Base-by-base conservation (phyloP, 2,329 filamentous ascomycete genomes). In the Neonectria coccinea region DNA sequence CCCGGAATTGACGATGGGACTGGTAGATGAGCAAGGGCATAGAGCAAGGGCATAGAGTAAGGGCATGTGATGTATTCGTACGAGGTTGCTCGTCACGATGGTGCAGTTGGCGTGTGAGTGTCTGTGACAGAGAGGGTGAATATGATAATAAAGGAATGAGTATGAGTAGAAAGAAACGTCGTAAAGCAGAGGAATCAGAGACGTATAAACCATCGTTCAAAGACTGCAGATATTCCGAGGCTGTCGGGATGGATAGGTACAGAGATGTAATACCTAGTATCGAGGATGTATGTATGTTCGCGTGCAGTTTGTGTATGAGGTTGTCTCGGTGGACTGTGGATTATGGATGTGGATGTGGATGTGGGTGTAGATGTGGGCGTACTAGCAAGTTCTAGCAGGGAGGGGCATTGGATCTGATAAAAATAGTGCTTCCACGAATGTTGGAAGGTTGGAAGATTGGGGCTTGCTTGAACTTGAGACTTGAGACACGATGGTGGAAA, bases 401-500 rank as follows among this genome's bases (percentile, higher is more conserved):
- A 64, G 61, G 61, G 56, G 51, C 56, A 59, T 39, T 39, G 36
- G 36, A 39, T 64, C 61, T 64, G 55, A 63, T 63, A 58, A 63
- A 57, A 60, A 55, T 33, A 50, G 54, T 51, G 61, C 44, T 36
- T 64, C 56, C 51, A 55, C 36, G 56, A 56, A 20, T 9, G 39
- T 10, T 20, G n/a, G 39, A 20, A 42, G n/a, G n/a, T 8, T 20
- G 39, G 39, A 41, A 7, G 50, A 33, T 45, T 39, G n/a, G 20
- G n/a, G 42, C 41, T 45, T 22, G 22, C n/a, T n/a, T n/a, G 4
- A 3, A 4, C 22, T 39, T 39, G n/a, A 42, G n/a, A 42, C 41
- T 45, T 39, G 45, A 52, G 36, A 52, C 22, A 31, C 31, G n/a
- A 50, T 14, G 44, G 47, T 63, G 59, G 48, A 59, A 51, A 56